phyloP scores from a whole-genome alignment of 2,329 filamentous ascomycete genomes.

The Cladosporium velox region DNA sequence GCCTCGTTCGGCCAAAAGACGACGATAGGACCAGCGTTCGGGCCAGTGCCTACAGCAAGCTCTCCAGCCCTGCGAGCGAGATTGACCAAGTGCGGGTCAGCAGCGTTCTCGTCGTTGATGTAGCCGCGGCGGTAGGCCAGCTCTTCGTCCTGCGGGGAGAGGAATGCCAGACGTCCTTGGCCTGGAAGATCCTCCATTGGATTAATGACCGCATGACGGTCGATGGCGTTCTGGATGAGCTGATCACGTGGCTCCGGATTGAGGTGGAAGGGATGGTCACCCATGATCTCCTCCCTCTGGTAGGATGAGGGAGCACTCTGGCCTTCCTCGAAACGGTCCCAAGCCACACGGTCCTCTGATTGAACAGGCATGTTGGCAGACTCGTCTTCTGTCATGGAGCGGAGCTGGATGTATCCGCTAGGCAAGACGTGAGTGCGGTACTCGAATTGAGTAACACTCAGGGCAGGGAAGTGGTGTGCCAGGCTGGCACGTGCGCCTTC shows the following conservation, averaged over 20 bases:
- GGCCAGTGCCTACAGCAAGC: slow-evolving; percentile 2
- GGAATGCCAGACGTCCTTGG: background rate
- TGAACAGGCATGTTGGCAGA: background rate
- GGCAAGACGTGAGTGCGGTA: slow-evolving; percentile 1
- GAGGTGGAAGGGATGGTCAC: background rate
- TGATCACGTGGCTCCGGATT: background rate
- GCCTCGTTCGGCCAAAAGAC: background rate
- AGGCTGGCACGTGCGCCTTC: background rate
- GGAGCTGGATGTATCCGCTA: background rate
- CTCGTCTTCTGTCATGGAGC: background rate
- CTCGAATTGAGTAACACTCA: background rate
- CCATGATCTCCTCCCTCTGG: background rate
- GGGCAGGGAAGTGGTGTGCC: background rate
- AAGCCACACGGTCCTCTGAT: background rate
- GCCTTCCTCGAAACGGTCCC: background rate
- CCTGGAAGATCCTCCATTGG: background rate
- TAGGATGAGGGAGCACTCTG: background rate
- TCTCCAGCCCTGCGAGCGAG: background rate
- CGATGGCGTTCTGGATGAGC: background rate
- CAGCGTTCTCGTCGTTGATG: background rate
- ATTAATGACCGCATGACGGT: background rate
- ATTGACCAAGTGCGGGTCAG: background rate
- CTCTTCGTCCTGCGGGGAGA: background rate
- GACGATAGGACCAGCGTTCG: slow-evolving; percentile 12
- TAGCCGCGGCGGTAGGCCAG: background rate